Evolutionary conservation across 2,329 filamentous ascomycete genomes (phyloP).

Genomic region (Aspergillus sp.): DNA sequence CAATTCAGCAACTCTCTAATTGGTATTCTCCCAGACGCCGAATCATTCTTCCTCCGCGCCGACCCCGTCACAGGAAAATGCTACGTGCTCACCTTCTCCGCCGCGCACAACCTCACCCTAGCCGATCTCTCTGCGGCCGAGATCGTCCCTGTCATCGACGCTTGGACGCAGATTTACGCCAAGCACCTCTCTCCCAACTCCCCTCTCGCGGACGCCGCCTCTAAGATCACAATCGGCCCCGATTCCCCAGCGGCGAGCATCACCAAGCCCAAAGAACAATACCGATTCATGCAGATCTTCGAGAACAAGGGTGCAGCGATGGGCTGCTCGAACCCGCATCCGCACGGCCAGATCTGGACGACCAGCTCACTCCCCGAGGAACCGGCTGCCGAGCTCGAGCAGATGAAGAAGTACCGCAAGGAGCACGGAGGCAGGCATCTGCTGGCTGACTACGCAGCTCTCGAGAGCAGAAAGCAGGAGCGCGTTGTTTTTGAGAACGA

Average conservation of each 20-base stretch:
- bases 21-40: constrained; percentile 60
- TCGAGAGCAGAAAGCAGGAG: constrained; percentile 82
- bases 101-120: constrained; percentile 86
- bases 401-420: constrained; percentile 76
- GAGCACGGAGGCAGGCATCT: constrained; percentile 76
- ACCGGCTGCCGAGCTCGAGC: constrained; percentile 74
- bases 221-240: constrained; percentile 53
- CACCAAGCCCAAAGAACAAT: constrained; percentile 70
- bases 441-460: constrained; percentile 81
- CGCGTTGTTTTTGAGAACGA: constrained; percentile 87
- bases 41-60: constrained; percentile 77
- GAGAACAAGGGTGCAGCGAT: constrained; percentile 98
- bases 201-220: constrained; percentile 59
- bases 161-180: constrained; percentile 90
- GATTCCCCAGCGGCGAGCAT: constrained; percentile 51
- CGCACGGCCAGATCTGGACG: constrained; percentile 96
- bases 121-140: constrained; percentile 80
- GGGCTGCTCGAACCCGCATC: constrained; percentile 98
- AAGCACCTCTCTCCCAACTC: constrained; percentile 75
- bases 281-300: constrained; percentile 98
- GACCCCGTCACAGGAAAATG: constrained; percentile 92
- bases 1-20: not conserved
- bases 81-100: constrained; percentile 94
- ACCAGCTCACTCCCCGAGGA: constrained; percentile 91
- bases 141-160: constrained; percentile 81